A percentile compares a stretch with the other conserved stretches of the same genome.
Evolutionary conservation across 352 stramenopile species (phyloP).

Genomic region (Globisporangium cylindrosporum): DNA sequence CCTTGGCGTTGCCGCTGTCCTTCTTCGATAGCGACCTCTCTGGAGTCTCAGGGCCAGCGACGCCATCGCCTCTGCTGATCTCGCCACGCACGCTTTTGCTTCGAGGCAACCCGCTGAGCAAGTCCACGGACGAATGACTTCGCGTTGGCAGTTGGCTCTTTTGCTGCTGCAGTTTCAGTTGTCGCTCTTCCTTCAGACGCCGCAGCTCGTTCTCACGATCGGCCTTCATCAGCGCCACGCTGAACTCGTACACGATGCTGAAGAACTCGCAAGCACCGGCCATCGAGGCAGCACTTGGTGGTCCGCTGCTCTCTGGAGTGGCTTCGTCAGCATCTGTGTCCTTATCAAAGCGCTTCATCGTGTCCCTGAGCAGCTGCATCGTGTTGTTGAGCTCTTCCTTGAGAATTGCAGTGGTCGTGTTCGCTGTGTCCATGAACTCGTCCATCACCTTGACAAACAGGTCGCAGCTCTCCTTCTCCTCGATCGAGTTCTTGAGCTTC

Average conservation of each 20-base stretch:
- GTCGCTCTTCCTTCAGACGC: slow-evolving; percentile 61
- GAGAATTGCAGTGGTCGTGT: slow-evolving; percentile 24
- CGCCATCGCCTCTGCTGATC: slow-evolving; percentile 12
- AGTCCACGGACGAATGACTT: slow-evolving; percentile 27
- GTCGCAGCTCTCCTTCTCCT: slow-evolving; percentile 59
- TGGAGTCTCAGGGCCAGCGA: slow-evolving; percentile 24
- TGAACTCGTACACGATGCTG: slow-evolving; percentile 74
- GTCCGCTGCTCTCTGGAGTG: slow-evolving; percentile 3
- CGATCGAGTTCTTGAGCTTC: slow-evolving; percentile 73
- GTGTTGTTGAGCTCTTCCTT: slow-evolving; percentile 52
- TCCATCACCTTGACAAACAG: slow-evolving; percentile 66
- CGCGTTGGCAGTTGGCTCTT: slow-evolving; percentile 35
- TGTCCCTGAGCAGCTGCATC: slow-evolving; percentile 46
- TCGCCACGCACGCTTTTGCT: slow-evolving; percentile 6
- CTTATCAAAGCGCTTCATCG: slow-evolving; percentile 64
- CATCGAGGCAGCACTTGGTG: slow-evolving; percentile 29
- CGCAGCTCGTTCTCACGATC: slow-evolving; percentile 78
- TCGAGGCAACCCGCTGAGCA: slow-evolving; percentile 20
- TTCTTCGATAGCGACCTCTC: slow-evolving; percentile 21
- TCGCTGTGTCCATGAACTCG: slow-evolving; percentile 50
- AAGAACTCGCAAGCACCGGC: slow-evolving; percentile 63
- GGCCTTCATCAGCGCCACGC: slow-evolving; percentile 66
- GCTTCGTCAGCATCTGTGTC: slow-evolving; percentile 30
- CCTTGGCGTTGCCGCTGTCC: slow-evolving; percentile 8
- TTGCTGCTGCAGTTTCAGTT: slow-evolving; percentile 51